Evolutionary conservation across 192 early-diverging fungal species (phyloP).

Genomic region (Helicostylum pulchrum): DNA sequence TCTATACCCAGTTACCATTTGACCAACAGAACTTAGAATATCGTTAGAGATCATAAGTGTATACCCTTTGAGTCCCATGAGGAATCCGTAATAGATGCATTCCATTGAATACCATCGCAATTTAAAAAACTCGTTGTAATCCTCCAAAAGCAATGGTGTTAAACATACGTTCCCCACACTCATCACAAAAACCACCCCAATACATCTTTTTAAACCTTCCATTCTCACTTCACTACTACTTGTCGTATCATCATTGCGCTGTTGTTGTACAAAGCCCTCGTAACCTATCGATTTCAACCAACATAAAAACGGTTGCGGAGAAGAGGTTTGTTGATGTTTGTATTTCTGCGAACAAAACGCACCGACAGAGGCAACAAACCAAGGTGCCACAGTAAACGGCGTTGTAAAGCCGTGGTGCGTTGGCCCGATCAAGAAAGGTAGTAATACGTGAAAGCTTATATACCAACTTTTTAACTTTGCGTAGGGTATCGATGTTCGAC

Average conservation of each 20-base stretch:
- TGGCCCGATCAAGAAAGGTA: neutral
- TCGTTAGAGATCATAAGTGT: neutral
- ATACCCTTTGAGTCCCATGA: conserved; percentile 8
- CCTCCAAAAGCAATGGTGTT: conserved; percentile 9
- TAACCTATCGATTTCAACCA: neutral
- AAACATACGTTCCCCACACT: neutral
- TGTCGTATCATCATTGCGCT: neutral
- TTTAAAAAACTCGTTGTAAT: neutral
- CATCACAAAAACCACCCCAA: neutral
- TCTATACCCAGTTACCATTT: neutral
- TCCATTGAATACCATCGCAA: neutral
- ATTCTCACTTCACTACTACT: neutral
- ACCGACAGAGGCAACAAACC: conserved; percentile 7
- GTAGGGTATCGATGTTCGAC: neutral
- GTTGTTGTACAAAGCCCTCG: neutral
- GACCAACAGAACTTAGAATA: neutral
- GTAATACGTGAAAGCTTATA: neutral
- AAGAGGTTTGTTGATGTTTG: neutral
- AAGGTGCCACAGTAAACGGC: neutral
- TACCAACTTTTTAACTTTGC: neutral
- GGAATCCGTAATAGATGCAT: conserved; percentile 7
- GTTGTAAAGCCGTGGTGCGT: neutral
- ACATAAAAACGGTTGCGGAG: neutral
- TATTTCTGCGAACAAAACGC: conserved; percentile 1
- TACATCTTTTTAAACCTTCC: neutral